Percentiles rank a stretch among this genome's conserved stretches.
phyloP scores from a whole-genome alignment of 176 grass and related monocot genomes.

The Avena sativa region DNA sequence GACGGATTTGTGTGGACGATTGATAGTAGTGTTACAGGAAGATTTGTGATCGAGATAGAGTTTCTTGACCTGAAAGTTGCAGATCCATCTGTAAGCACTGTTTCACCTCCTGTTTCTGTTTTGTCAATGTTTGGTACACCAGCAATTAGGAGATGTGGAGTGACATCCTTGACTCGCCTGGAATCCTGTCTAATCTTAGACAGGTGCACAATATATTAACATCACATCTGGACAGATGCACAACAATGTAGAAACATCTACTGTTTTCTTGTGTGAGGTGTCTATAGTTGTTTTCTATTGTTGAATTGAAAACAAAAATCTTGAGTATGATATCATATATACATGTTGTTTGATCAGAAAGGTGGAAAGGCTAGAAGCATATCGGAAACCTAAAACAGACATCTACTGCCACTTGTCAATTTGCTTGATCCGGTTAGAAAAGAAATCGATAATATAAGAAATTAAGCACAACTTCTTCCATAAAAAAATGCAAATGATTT shows the following conservation, averaged over 20 bases:
- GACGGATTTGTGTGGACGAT: slow-evolving; percentile 94
- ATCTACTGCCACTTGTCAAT: slow-evolving; percentile 6
- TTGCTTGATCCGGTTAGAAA: background rate
- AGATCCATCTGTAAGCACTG: slow-evolving; percentile 74
- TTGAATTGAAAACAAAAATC: slow-evolving; percentile 24
- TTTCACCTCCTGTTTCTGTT: slow-evolving; percentile 39
- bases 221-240: slow-evolving; percentile 3
- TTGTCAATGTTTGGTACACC: slow-evolving; percentile 55
- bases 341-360: slow-evolving; percentile 15
- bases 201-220: slow-evolving; percentile 3
- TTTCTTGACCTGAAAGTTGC: slow-evolving; percentile 90
- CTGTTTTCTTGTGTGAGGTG: slow-evolving; percentile 20
- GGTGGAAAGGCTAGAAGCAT: slow-evolving; percentile 23
- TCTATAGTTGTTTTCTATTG: slow-evolving; percentile 26
- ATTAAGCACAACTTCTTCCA: background rate
- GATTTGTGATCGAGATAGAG: slow-evolving; percentile 93
- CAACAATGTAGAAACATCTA: slow-evolving; percentile 7
- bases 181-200: slow-evolving; percentile 23
- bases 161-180: slow-evolving; percentile 37
- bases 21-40: slow-evolving; percentile 74
- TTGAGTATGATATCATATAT: background rate
- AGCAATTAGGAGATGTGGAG: slow-evolving; percentile 37
- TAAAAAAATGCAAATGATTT: background rate
- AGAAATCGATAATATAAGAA: background rate
- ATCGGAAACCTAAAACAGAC: slow-evolving; percentile 6